Evolutionary conservation across 164 flowering plant genomes (phyloP).

Genomic region (Macadamia integrifolia): DNA sequence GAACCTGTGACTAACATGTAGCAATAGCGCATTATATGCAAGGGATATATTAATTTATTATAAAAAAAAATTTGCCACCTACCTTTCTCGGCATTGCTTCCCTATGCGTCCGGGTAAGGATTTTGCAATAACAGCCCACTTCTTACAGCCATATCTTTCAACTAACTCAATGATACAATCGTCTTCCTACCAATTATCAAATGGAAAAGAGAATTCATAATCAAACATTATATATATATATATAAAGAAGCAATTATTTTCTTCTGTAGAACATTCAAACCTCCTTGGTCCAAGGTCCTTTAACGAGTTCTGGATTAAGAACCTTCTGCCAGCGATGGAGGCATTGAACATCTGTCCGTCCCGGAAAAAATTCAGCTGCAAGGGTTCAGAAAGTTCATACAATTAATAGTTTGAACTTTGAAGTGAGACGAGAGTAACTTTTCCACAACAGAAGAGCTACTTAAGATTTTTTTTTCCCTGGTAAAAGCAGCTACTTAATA

Average conservation of each 20-base stretch:
- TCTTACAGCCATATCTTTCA: constrained; percentile 70
- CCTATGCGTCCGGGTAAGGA: constrained; percentile 96
- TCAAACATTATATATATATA: background rate
- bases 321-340: constrained; percentile 99
- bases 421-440: background rate
- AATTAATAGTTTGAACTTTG: background rate
- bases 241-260: constrained; percentile 1
- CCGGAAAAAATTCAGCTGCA: constrained; percentile 89
- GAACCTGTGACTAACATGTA: too few relatives aligned
- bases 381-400: constrained; percentile 9
- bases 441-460: background rate
- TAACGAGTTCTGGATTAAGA: constrained; percentile 92
- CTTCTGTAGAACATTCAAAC: constrained; percentile 24
- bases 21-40: too few relatives aligned
- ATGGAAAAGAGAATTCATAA: constrained; percentile 3
- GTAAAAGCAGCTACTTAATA: background rate
- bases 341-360: constrained; percentile 95
- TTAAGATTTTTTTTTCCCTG: background rate
- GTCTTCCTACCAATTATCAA: constrained; percentile 65
- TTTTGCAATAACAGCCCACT: constrained; percentile 93
- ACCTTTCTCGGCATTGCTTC: constrained; percentile 99
- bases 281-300: constrained; percentile 99
- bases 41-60: too few relatives aligned
- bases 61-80: background rate
- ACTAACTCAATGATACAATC: constrained; percentile 75